phyloP scores from a whole-genome alignment of 2,329 filamentous ascomycete species.

The Madurella mycetomatis region DNA sequence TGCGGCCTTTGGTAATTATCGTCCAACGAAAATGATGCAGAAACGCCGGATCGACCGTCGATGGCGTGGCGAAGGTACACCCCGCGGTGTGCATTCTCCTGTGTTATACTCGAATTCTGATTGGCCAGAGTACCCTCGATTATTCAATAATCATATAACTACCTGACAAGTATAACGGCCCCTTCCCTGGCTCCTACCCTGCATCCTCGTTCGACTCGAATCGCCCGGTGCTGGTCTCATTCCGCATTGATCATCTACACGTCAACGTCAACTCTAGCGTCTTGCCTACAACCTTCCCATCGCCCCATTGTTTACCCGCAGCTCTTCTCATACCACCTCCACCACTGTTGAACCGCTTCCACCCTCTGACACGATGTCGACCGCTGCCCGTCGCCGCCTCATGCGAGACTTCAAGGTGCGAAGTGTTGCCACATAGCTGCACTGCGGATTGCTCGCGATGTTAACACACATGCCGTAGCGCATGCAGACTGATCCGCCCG shows the following conservation, averaged over 20 bases:
- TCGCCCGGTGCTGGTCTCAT: neutral
- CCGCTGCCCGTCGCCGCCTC: slow-evolving; percentile 86
- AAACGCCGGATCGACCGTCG: slow-evolving; percentile 1
- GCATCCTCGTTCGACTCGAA: neutral
- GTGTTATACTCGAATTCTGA: neutral
- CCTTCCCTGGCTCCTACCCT: neutral
- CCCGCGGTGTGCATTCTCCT: neutral
- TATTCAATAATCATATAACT: neutral
- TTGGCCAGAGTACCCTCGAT: slow-evolving; percentile 4
- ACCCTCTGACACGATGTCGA: slow-evolving; percentile 55
- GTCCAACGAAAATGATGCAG: neutral
- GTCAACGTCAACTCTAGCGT: neutral
- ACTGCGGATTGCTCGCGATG: slow-evolving; percentile 2
- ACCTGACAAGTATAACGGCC: neutral
- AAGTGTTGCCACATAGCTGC: slow-evolving; percentile 4
- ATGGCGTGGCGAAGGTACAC: neutral
- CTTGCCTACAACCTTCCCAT: neutral
- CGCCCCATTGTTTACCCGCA: neutral
- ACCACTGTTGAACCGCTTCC: neutral
- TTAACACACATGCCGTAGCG: slow-evolving; percentile 52
- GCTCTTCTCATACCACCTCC: neutral
- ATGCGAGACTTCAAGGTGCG: slow-evolving; percentile 98
- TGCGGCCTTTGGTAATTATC: neutral
- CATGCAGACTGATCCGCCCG: slow-evolving; percentile 98
- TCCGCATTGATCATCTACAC: neutral